Base-by-base conservation (phyloP, 2,329 filamentous ascomycete genomes). In the Cladobotryum protrusum region DNA sequence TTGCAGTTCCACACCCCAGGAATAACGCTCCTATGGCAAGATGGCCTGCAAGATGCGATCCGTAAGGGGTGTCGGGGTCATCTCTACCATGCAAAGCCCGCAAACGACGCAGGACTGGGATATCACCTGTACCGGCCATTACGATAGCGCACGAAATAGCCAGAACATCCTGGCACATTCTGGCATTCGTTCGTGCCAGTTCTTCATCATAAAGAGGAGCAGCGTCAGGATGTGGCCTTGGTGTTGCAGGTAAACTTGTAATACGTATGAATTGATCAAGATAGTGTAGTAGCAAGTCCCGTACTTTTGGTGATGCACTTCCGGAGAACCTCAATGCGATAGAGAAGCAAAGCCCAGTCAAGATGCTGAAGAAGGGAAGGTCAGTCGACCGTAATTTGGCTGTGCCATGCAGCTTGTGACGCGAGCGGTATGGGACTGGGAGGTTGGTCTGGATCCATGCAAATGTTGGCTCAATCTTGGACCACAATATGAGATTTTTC, bases 121-220 rank as follows among this genome's bases (percentile, higher is more conserved):
- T 73, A 62, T 99, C 95, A 36, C 95, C 93, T 0, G 90, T 96
- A 24, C 93, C 93, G 5, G 95, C 90, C 92, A 97, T 97, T 46
- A 97, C 89, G 2, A 87, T 89, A 1, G 93, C 85, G 18, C 83
- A 82, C 5, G 90, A 86, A 5, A 99, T 73, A 1, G 89, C 89
- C 11, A 96, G 70, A 2, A 95, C 76, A 62, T 97, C 91, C 61
- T 96, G 89, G 61, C 93, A 97, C 73, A 95, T 95, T 35, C 89
- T 81, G 2, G 91, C 85, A 7, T 91, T 92, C 47, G 87, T 86
- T 33, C 89, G 79, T 2, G 92, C 83, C 14, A 96, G 77, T 61
- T 88, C 89, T 40, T 87, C 83, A 62, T 99, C 95, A 63, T 96
- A 97, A 40, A 80, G 71, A 2, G 67, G 63, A 13, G 54, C 54